A percentile compares a stretch with the other conserved stretches of the same genome.
phyloP scores from a whole-genome alignment of 352 stramenopile genomes.

The Phytopythium sindhum region DNA sequence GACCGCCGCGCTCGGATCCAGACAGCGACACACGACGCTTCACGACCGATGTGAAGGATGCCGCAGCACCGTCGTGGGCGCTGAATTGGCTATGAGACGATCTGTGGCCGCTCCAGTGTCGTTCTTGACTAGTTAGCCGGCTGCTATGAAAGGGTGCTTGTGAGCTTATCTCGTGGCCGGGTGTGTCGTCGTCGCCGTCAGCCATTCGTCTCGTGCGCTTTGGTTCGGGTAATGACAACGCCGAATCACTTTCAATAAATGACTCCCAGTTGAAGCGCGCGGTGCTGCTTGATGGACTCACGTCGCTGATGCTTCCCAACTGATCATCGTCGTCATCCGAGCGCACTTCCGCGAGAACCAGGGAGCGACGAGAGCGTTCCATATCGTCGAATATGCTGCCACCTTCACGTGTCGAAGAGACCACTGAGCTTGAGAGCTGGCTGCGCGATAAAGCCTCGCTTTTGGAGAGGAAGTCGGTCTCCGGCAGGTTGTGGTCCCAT shows the following conservation, averaged over 20 bases:
- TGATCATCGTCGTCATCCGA: background rate
- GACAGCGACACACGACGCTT: background rate
- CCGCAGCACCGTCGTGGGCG: background rate
- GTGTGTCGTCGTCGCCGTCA: background rate
- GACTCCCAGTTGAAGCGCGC: conserved; percentile 58
- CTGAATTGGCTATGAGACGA: background rate
- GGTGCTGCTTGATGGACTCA: conserved; percentile 5
- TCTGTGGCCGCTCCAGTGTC: background rate
- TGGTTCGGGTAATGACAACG: conserved; percentile 23
- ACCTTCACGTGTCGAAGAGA: conserved; percentile 8
- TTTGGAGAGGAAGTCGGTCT: conserved; percentile 26
- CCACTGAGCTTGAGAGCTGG: conserved; percentile 36
- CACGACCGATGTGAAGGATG: background rate
- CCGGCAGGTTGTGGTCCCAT: conserved; percentile 24
- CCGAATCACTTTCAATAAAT: conserved; percentile 57
- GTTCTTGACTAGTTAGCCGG: background rate
- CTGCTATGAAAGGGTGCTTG: conserved; percentile 15
- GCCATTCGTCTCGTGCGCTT: conserved; percentile 16
- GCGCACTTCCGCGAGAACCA: background rate
- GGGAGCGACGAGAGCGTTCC: background rate
- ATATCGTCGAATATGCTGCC: background rate
- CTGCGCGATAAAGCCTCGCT: conserved; percentile 44
- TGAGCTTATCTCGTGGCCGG: background rate
- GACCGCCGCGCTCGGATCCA: background rate
- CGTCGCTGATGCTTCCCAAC: background rate